Evolutionary conservation across 1,139 yeast species (phyloP).

Genomic region (Saccharomyces pastorianus): DNA sequence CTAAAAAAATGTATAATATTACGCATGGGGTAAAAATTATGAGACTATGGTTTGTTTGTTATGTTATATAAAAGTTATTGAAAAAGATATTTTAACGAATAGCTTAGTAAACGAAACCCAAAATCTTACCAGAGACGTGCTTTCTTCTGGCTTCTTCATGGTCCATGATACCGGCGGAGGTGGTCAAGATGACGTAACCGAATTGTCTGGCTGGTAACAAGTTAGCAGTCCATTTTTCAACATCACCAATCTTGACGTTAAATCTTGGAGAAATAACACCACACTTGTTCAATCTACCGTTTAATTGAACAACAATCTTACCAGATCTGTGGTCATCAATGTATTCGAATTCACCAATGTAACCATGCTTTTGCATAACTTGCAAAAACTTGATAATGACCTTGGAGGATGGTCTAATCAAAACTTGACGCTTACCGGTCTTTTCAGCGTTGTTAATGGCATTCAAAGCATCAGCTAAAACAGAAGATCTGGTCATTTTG

Average conservation of each 20-base stretch:
- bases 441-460: slow-evolving; percentile 99
- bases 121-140: slow-evolving; percentile 97
- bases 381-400: slow-evolving; percentile 93
- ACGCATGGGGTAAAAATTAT: neutral
- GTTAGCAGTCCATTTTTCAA: slow-evolving; percentile 97
- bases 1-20: neutral
- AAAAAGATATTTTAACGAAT: neutral
- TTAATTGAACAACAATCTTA: slow-evolving; percentile 90
- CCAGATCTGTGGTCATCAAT: slow-evolving; percentile 99
- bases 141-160: slow-evolving; percentile 99
- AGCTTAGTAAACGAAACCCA: slow-evolving; percentile 84
- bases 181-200: slow-evolving; percentile 93
- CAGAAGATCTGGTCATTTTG: slow-evolving; percentile 93
- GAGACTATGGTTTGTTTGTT: neutral
- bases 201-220: slow-evolving; percentile 97
- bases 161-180: slow-evolving; percentile 99
- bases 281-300: slow-evolving; percentile 97
- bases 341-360: slow-evolving; percentile 98
- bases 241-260: slow-evolving; percentile 86
- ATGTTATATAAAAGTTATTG: neutral
- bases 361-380: slow-evolving; percentile 98
- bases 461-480: slow-evolving; percentile 97
- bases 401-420: slow-evolving; percentile 98
- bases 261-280: slow-evolving; percentile 98
- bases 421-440: slow-evolving; percentile 98